phyloP scores from a whole-genome alignment of 2,329 filamentous ascomycete species.

The Verticillium zaregamsianum region DNA sequence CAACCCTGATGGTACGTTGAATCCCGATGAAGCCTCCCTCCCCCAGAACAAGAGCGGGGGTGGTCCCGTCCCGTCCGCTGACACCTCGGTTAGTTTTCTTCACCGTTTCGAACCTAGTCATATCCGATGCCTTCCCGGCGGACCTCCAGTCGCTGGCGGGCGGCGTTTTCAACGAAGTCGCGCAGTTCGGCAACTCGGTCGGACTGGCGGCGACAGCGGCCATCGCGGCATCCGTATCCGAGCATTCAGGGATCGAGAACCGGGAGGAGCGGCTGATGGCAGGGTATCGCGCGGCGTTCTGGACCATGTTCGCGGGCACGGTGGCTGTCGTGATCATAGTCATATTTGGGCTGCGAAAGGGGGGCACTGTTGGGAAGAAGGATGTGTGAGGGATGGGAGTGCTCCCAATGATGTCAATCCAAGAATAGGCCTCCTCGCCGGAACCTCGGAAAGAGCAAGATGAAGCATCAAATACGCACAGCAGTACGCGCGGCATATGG shows the following conservation, averaged over 20 bases:
- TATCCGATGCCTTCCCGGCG: conserved; percentile 49
- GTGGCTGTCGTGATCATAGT: conserved; percentile 32
- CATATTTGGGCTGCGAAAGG: conserved; percentile 36
- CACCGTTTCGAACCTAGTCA: conserved; percentile 50
- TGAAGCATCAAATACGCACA: not conserved
- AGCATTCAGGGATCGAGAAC: not conserved
- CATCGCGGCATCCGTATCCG: conserved; percentile 35
- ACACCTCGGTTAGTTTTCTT: conserved; percentile 37
- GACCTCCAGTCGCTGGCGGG: conserved; percentile 54
- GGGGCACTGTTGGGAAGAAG: conserved; percentile 46
- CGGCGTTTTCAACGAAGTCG: conserved; percentile 55
- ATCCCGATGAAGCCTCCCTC: too few species aligned
- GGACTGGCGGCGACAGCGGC: conserved; percentile 47
- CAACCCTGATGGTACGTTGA: conserved; percentile 25
- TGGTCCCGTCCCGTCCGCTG: not conserved
- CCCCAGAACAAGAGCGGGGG: too few species aligned
- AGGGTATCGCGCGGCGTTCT: conserved; percentile 49
- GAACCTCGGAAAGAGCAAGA: conserved; percentile 10
- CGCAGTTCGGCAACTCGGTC: conserved; percentile 52
- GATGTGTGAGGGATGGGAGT: not conserved
- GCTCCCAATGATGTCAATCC: not conserved
- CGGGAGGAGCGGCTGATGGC: conserved; percentile 32
- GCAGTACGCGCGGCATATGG: not conserved
- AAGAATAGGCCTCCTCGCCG: not conserved
- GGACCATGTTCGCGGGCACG: conserved; percentile 44